Percentiles rank a stretch among this genome's conserved stretches.
Conservation (phyloP, 352 stramenopile genomes). For the Phytophthora parvispora region DNA sequence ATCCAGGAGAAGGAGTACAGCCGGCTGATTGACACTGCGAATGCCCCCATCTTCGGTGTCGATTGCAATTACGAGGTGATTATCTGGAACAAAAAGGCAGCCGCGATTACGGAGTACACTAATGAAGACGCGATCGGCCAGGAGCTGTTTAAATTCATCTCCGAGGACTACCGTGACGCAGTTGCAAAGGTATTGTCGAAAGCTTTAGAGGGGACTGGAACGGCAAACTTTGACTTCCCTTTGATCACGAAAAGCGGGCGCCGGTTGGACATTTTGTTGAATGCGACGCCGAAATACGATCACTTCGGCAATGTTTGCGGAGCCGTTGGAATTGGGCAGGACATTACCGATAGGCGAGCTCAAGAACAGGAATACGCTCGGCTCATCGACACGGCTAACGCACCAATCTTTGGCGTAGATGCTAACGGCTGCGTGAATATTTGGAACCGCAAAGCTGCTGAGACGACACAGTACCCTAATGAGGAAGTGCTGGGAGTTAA, state of each 20-base stretch:
- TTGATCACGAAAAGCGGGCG: slow-evolving; percentile 71
- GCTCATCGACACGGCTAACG: slow-evolving; percentile 90
- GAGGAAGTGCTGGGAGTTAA: slow-evolving; percentile 75
- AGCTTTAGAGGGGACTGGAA: slow-evolving; percentile 57
- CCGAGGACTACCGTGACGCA: slow-evolving; percentile 61
- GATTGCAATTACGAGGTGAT: slow-evolving; percentile 73
- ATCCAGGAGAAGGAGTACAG: slow-evolving; percentile 77
- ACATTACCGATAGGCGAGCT: slow-evolving; percentile 70
- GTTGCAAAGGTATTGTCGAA: slow-evolving; percentile 71
- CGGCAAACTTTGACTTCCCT: slow-evolving; percentile 83
- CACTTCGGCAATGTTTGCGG: slow-evolving; percentile 69
- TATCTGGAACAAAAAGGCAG: slow-evolving; percentile 93
- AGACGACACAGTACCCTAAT: slow-evolving; percentile 82
- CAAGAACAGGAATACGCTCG: slow-evolving; percentile 85
- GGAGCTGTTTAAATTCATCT: slow-evolving; percentile 72
- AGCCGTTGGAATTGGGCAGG: slow-evolving; percentile 76
- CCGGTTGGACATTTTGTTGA: slow-evolving; percentile 66
- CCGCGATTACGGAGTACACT: slow-evolving; percentile 84
- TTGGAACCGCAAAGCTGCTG: slow-evolving; percentile 84
- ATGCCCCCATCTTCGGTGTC: slow-evolving; percentile 75
- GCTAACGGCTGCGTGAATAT: slow-evolving; percentile 76
- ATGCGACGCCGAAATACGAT: slow-evolving; percentile 66
- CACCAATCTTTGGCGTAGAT: slow-evolving; percentile 87
- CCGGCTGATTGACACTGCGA: slow-evolving; percentile 73
- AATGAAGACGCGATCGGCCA: slow-evolving; percentile 86